A percentile compares a stretch with the other conserved stretches of the same genome.
Conservation (phyloP, 2,329 filamentous ascomycete species). For the Paraphaeosphaeria minitans region DNA sequence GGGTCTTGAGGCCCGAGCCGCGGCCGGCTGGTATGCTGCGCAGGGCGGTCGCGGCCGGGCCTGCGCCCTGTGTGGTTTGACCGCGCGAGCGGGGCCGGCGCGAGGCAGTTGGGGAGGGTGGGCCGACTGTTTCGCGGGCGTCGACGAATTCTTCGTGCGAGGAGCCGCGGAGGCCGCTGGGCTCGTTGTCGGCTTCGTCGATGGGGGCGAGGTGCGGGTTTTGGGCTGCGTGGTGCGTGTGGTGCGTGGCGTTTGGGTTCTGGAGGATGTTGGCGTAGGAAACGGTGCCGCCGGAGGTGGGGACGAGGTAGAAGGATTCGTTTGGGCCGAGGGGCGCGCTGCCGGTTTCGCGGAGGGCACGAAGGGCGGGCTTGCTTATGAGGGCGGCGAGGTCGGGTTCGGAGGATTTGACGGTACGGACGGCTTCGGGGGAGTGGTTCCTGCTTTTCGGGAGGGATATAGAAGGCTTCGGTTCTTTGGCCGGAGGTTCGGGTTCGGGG, state of each 20-base stretch:
- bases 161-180: constrained; percentile 44
- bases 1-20: constrained; percentile 62
- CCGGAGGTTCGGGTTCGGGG: constrained; percentile 30
- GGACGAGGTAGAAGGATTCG: constrained; percentile 84
- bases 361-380: constrained; percentile 83
- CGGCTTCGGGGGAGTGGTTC: constrained; percentile 35
- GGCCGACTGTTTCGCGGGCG: constrained; percentile 69
- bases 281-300: constrained; percentile 85
- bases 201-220: constrained; percentile 52
- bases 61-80: constrained; percentile 9
- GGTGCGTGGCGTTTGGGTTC: constrained; percentile 32
- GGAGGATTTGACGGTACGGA: constrained; percentile 45
- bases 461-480: constrained; percentile 22
- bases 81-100: constrained; percentile 43
- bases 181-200: constrained; percentile 49
- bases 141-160: constrained; percentile 82
- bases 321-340: constrained; percentile 56
- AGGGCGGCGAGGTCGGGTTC: constrained; percentile 82
- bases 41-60: constrained; percentile 26
- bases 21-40: constrained; percentile 40
- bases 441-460: constrained; percentile 25
- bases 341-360: constrained; percentile 72
- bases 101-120: constrained; percentile 52
- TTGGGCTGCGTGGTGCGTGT: constrained; percentile 48
- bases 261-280: constrained; percentile 87